These are phyloP conservation scores for Saprolegnia parasitica DNA, from an alignment of 352 stramenopile genomes.

Conservation along the genomic window DNA sequence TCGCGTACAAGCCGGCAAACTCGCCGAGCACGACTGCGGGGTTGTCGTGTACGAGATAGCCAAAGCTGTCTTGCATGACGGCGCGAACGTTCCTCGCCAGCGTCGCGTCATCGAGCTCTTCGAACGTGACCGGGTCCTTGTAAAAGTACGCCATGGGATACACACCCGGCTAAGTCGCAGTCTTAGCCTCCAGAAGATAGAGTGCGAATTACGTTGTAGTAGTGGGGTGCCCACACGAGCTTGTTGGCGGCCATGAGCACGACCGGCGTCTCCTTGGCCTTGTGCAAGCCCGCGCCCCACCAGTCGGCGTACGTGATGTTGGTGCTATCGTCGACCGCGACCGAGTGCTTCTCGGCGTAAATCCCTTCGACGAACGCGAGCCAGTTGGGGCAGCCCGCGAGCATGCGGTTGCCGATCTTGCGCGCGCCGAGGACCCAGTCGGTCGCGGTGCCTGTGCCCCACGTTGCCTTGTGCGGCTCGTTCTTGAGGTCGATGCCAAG, in stretches of 20 bases:
- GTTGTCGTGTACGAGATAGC: constrained; percentile 52
- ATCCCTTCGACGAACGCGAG: constrained; percentile 76
- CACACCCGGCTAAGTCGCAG: constrained; percentile 41
- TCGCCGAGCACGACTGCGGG: constrained; percentile 60
- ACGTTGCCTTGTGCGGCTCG: constrained; percentile 58
- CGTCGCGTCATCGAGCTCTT: constrained; percentile 55
- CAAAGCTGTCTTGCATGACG: constrained; percentile 78
- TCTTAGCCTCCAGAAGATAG: neutral
- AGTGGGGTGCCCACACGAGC: constrained; percentile 75
- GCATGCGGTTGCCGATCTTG: constrained; percentile 77
- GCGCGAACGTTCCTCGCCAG: constrained; percentile 42
- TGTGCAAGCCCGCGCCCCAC: constrained; percentile 71
- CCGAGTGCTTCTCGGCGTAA: constrained; percentile 37
- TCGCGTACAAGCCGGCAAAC: constrained; percentile 66
- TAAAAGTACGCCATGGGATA: constrained; percentile 73
- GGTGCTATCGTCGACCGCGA: constrained; percentile 44
- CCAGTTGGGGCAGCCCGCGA: constrained; percentile 64
- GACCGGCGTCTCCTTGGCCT: constrained; percentile 42
- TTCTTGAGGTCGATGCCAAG: constrained; percentile 81
- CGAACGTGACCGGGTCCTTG: constrained; percentile 45
- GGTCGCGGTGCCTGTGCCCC: constrained; percentile 55
- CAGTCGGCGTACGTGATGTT: constrained; percentile 72
- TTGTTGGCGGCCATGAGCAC: constrained; percentile 64
- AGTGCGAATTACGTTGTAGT: constrained; percentile 51
- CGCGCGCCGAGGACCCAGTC: constrained; percentile 63